These are phyloP conservation scores for Volvox africanus DNA, from an alignment of 139 green algal genomes.

Conservation along the genomic window DNA sequence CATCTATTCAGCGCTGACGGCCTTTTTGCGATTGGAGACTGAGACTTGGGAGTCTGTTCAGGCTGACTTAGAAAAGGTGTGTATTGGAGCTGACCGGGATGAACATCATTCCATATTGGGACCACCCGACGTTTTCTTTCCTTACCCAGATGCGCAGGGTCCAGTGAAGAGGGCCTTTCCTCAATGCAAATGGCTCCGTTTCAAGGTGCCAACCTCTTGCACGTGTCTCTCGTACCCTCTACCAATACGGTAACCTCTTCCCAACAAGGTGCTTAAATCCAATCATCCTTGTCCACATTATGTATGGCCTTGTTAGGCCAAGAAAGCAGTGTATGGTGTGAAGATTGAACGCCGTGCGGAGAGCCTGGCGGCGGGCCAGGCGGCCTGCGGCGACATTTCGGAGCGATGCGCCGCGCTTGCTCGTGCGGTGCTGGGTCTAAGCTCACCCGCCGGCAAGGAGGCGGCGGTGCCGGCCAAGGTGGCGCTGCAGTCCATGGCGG, in stretches of 20 bases:
- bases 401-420: background rate
- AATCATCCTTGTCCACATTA: too few relatives aligned
- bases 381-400: background rate
- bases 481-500: slow-evolving; percentile 9
- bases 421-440: background rate
- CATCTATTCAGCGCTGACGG: slow-evolving; percentile 15
- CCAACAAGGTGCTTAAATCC: too few relatives aligned
- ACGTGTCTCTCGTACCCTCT: too few relatives aligned
- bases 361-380: slow-evolving; percentile 13
- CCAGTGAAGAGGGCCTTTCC: too few relatives aligned
- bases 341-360: slow-evolving; percentile 38
- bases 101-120: too few relatives aligned
- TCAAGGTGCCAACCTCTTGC: too few relatives aligned
- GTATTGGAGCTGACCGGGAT: background rate
- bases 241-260: too few relatives aligned
- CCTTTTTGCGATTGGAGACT: slow-evolving; percentile 26
- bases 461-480: background rate
- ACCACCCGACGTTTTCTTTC: too few relatives aligned
- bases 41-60: slow-evolving; percentile 18
- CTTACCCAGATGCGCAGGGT: too few relatives aligned
- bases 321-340: slow-evolving; percentile 45
- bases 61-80: slow-evolving; percentile 3
- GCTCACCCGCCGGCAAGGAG: background rate
- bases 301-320: background rate
- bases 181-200: too few relatives aligned